phyloP scores from a whole-genome alignment of 2,329 filamentous ascomycete species.

The Apiospora aurea region DNA sequence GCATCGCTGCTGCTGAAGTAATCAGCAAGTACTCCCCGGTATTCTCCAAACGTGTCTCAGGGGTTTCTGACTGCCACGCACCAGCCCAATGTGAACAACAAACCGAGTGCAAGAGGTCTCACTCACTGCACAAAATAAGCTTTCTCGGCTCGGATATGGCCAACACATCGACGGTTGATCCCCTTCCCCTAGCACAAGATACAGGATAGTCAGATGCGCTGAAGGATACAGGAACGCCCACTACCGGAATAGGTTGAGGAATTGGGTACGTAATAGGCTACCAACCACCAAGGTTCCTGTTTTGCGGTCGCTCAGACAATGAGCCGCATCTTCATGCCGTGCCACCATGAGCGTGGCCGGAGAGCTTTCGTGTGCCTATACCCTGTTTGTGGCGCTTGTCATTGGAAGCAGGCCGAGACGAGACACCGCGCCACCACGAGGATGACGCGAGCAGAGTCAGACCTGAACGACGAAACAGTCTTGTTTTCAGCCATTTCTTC shows the following conservation, averaged over 20 bases:
- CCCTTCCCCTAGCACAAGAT: not conserved
- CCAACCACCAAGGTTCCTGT: not conserved
- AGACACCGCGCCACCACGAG: conserved; percentile 17
- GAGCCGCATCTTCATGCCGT: not conserved
- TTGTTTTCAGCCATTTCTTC: not conserved
- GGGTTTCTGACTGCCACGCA: not conserved
- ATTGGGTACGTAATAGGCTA: not conserved
- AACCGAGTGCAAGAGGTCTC: not conserved
- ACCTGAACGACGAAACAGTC: not conserved
- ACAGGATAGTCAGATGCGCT: not conserved
- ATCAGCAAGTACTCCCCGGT: not conserved
- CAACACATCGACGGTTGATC: not conserved
- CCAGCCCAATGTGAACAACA: not conserved
- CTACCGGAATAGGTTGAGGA: not conserved
- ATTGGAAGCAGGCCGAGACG: not conserved
- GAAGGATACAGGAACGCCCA: not conserved
- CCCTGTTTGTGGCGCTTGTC: not conserved
- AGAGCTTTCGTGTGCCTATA: not conserved
- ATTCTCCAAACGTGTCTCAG: not conserved
- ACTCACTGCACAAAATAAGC: not conserved
- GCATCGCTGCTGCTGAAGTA: not conserved
- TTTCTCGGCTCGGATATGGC: not conserved
- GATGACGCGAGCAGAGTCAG: conserved; percentile 14
- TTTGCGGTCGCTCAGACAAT: not conserved
- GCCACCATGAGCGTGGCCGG: not conserved